Conservation (phyloP, 148 eudicot species). For the Polygonum aviculare region DNA sequence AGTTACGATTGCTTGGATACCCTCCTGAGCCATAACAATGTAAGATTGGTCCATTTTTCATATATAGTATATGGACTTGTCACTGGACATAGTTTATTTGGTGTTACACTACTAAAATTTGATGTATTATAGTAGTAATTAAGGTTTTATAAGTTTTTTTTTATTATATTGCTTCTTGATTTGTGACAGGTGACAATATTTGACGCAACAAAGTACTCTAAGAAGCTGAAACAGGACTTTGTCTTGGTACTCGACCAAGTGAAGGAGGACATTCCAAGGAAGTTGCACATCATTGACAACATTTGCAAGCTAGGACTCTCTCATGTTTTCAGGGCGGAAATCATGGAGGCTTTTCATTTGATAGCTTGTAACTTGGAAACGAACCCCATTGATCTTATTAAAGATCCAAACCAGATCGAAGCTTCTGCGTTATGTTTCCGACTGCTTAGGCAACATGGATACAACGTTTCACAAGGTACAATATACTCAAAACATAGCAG, state of each 20-base stretch:
- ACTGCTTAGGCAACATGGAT: too few relatives aligned
- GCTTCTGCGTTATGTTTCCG: too few relatives aligned
- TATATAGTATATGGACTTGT: too few relatives aligned
- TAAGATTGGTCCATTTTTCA: background rate
- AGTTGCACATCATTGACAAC: constrained; percentile 18
- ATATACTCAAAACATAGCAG: too few relatives aligned
- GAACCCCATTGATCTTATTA: too few relatives aligned
- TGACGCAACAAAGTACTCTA: background rate
- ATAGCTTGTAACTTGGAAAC: too few relatives aligned
- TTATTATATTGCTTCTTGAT: background rate
- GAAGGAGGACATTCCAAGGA: background rate
- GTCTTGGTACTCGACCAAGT: constrained; percentile 1
- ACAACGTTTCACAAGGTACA: too few relatives aligned
- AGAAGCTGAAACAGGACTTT: constrained; percentile 19
- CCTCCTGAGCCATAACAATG: constrained; percentile 5
- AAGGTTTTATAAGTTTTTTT: background rate
- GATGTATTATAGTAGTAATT: too few relatives aligned
- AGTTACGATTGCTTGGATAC: constrained; percentile 17
- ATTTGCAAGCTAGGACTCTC: constrained; percentile 22
- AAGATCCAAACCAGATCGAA: too few relatives aligned
- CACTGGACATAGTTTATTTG: too few relatives aligned
- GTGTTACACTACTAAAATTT: too few relatives aligned
- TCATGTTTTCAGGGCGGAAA: constrained; percentile 12
- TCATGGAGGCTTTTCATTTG: background rate
- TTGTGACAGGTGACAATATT: background rate